Conservation (phyloP, 1,284 basidiomycete genomes). For the Leccinum pachyderme region DNA sequence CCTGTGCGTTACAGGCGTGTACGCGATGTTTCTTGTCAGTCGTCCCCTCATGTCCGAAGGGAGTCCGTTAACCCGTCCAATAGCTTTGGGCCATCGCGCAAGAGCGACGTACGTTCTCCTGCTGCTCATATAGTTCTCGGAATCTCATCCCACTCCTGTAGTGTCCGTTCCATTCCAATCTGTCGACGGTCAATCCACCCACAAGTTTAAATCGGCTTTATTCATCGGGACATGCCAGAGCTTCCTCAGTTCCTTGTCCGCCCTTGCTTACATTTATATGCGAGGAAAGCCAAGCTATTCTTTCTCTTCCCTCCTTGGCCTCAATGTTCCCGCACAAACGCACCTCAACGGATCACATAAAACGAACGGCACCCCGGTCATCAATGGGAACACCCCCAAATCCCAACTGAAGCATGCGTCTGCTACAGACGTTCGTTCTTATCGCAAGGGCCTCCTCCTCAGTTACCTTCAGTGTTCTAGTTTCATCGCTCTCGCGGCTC, state of each 20-base stretch:
- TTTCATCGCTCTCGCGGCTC: conserved; percentile 89
- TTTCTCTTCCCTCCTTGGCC: conserved; percentile 56
- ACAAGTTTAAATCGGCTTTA: conserved; percentile 85
- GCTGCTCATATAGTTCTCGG: neutral
- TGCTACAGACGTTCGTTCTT: conserved; percentile 38
- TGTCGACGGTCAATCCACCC: conserved; percentile 57
- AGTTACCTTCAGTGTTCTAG: conserved; percentile 81
- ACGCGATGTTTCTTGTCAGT: conserved; percentile 76
- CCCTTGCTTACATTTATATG: conserved; percentile 77
- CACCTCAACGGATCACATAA: conserved; percentile 29
- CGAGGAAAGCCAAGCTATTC: conserved; percentile 56
- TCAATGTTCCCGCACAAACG: conserved; percentile 31
- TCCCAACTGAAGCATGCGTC: conserved; percentile 38
- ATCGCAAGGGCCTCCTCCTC: conserved; percentile 57
- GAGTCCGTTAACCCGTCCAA: conserved; percentile 7
- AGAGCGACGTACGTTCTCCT: conserved; percentile 70
- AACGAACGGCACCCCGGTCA: conserved; percentile 22
- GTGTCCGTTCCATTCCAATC: conserved; percentile 84
- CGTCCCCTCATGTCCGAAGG: conserved; percentile 1
- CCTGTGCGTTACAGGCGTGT: conserved; percentile 68
- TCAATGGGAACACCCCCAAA: conserved; percentile 23
- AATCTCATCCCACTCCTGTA: conserved; percentile 31
- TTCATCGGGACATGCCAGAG: conserved; percentile 90
- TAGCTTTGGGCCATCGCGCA: conserved; percentile 87
- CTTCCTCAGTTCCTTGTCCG: conserved; percentile 74